Evolutionary conservation across 225 moss, liverwort and hornwort species (phyloP).

Genomic region (Polytrichum formosum): DNA sequence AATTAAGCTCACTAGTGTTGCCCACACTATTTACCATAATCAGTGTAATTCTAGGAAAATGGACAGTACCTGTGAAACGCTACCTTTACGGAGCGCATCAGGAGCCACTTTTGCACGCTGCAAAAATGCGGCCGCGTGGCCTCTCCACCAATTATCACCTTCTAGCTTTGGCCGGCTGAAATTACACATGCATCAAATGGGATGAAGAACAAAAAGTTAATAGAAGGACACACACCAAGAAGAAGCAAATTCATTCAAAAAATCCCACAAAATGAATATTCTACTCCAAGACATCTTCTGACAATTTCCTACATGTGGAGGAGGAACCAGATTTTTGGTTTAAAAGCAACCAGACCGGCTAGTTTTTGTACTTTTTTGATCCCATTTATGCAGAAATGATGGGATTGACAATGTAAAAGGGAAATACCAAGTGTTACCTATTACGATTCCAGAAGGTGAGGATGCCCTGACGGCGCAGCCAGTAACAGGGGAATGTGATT

Average conservation of each 20-base stretch:
- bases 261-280: too few species aligned
- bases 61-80: slow-evolving; percentile 59
- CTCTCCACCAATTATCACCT: slow-evolving; percentile 96
- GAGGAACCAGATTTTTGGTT: too few species aligned
- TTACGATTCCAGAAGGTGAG: slow-evolving; percentile 75
- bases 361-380: too few species aligned
- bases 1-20: too few species aligned
- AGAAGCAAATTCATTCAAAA: too few species aligned
- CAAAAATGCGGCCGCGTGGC: slow-evolving; percentile 83
- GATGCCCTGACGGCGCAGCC: slow-evolving; percentile 76
- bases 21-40: background rate
- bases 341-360: too few species aligned
- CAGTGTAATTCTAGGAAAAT: too few species aligned
- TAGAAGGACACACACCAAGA: too few species aligned
- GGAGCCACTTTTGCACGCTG: slow-evolving; percentile 55
- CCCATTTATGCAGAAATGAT: background rate
- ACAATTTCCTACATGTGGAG: too few species aligned
- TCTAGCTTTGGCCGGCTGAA: slow-evolving; percentile 66
- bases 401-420: background rate
- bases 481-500: slow-evolving; percentile 66
- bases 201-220: too few species aligned
- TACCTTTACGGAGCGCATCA: slow-evolving; percentile 67
- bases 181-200: slow-evolving; percentile 1
- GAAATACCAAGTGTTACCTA: slow-evolving; percentile 37
- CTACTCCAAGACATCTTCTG: too few species aligned